Evolutionary conservation across 495 filamentous ascomycete species (phyloP).

Genomic region (Penicillium arizonense): DNA sequence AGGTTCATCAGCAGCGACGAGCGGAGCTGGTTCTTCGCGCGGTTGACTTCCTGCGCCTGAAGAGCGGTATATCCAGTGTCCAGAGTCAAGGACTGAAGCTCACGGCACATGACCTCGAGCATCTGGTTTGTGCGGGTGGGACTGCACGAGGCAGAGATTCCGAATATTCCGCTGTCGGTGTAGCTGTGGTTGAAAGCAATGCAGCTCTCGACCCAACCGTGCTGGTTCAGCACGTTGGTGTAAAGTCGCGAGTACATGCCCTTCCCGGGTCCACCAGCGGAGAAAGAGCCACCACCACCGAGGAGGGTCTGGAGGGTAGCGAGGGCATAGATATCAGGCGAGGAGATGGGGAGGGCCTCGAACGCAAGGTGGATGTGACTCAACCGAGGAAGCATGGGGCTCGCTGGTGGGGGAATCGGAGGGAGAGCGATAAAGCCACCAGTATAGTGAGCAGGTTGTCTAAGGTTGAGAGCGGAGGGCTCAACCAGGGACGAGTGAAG

Average conservation of each 20-base stretch:
- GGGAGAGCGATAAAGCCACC: constrained; percentile 89
- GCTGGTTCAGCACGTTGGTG: constrained; percentile 95
- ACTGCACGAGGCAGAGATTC: constrained; percentile 82
- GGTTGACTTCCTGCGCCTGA: constrained; percentile 75
- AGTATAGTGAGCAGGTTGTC: constrained; percentile 78
- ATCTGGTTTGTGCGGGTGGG: constrained; percentile 74
- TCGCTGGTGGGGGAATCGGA: constrained; percentile 69
- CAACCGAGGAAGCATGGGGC: constrained; percentile 75
- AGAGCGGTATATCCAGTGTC: constrained; percentile 68
- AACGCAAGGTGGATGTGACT: constrained; percentile 94
- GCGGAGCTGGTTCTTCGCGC: constrained; percentile 97
- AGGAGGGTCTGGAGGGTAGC: constrained; percentile 96
- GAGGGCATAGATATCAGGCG: constrained; percentile 90
- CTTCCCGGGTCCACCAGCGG: constrained; percentile 95
- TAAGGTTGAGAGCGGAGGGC: constrained; percentile 54
- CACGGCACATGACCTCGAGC: constrained; percentile 90
- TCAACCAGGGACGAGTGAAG: constrained; percentile 42
- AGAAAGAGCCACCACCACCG: constrained; percentile 94
- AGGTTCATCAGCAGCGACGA: constrained; percentile 95
- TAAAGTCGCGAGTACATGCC: constrained; percentile 98
- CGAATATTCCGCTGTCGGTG: constrained; percentile 92
- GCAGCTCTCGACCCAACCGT: constrained; percentile 94
- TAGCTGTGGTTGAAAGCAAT: constrained; percentile 96
- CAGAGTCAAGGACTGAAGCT: constrained; percentile 74
- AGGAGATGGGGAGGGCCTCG: constrained; percentile 88